Base-by-base conservation (phyloP, 768 basidiomycete genomes). In the Saitozyma podzolica region DNA sequence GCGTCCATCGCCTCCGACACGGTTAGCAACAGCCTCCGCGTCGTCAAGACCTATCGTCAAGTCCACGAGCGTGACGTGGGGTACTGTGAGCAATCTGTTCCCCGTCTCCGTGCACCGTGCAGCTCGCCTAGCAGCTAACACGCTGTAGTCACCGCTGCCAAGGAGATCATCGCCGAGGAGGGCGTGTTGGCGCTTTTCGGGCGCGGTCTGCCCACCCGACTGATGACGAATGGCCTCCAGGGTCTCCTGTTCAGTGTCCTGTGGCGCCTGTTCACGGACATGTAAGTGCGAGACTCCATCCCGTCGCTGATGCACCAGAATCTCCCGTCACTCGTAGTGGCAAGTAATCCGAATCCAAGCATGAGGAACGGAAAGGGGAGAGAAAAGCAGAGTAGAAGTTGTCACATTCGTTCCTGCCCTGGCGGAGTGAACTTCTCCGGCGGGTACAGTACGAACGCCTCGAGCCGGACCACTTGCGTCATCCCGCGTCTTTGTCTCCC, bases 11-110 rank as follows among this genome's bases (percentile, higher is more conserved):
- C 87, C 2, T 93, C 91, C 10, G 95, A 97, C 75, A 89, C 87
- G 1, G 75, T 89, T 48, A 91, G 89, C 50, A 97, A 97, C 81
- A 91, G 89, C 6, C 82, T 98, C 1, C 86, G 92, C 17, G 94
- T 98, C 2, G 81, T 98, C 74, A 98, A 97, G 84, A 97, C 95
- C 0, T 97, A 96, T 80, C 83, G 94, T 14, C 95, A 98, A 77
- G 92, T 94, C 40, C 86, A 92, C 74, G 87, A 89, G 63, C 86
- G 85, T 6, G 84, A 86, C 40, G 88, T 98, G 14, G 85, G 88
- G 0, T 98, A 97, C 76, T 59, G 82, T 82, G 56, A 63, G 82
- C 74, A 45, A 42, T 19, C 17, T 20, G 6, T 39, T 17, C n/a
- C 50, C 9, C 43, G 1, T 29, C 49, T 16, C 39, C 56, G 49